These are phyloP conservation scores for Bipolaris sorokiniana DNA, from an alignment of 2,329 filamentous ascomycete species.

Conservation along the genomic window DNA sequence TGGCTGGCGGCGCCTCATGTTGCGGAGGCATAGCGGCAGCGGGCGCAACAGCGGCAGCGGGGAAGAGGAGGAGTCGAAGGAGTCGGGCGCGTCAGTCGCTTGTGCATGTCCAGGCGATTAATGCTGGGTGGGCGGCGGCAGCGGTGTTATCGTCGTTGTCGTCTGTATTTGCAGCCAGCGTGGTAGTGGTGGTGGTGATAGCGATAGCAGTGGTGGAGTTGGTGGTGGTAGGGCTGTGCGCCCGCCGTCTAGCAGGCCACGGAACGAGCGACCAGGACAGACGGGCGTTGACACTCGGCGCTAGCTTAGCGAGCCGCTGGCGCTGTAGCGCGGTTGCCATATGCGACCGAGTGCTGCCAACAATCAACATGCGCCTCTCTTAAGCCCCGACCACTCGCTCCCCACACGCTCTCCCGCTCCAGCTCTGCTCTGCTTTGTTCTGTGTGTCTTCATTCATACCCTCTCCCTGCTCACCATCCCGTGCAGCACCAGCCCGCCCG, in stretches of 20 bases:
- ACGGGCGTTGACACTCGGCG: conserved; percentile 12
- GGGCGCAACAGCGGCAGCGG: conserved; percentile 15
- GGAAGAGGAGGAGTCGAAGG: background rate
- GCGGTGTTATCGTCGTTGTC: background rate
- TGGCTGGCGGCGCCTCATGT: conserved; percentile 20
- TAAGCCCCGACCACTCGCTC: conserved; percentile 24
- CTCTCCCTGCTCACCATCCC: conserved; percentile 3
- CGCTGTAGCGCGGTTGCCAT: conserved; percentile 25
- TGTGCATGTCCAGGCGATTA: conserved; percentile 22
- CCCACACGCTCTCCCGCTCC: conserved; percentile 17
- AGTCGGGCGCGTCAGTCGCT: conserved; percentile 5
- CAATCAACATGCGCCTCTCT: conserved; percentile 29
- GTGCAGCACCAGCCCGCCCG: background rate
- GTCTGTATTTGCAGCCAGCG: background rate
- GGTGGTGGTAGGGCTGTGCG: conserved; percentile 6
- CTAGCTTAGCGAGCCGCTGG: conserved; percentile 16
- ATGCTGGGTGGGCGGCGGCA: background rate
- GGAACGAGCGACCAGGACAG: conserved; percentile 8
- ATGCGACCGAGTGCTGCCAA: conserved; percentile 18
- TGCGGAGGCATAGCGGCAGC: conserved; percentile 34
- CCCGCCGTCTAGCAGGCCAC: conserved; percentile 8
- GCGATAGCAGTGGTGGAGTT: background rate
- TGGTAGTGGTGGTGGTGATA: background rate
- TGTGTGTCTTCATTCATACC: conserved; percentile 39
- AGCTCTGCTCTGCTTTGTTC: conserved; percentile 16